These are phyloP conservation scores for Fusarium concolor DNA, from an alignment of 2,329 filamentous ascomycete genomes.

Conservation along the genomic window DNA sequence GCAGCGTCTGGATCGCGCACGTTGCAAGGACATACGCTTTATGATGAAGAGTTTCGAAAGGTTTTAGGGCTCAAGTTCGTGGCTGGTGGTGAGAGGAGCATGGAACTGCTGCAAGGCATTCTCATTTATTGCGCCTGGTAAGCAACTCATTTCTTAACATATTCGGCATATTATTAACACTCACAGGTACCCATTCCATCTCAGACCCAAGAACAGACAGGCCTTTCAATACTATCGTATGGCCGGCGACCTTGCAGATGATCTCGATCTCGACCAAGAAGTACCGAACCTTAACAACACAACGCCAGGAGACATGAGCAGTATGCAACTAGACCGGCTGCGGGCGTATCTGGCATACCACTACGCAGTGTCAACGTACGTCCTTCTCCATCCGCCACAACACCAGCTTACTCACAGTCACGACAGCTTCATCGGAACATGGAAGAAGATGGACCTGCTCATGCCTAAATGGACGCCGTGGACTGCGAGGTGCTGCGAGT, in stretches of 20 bases:
- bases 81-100: conserved; percentile 65
- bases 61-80: conserved; percentile 68
- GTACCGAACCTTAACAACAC: conserved; percentile 20
- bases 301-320: conserved; percentile 5
- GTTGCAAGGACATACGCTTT: conserved; percentile 64
- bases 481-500: conserved; percentile 58
- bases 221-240: conserved; percentile 64
- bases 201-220: conserved; percentile 63
- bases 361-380: conserved; percentile 58
- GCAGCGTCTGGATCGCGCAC: conserved; percentile 61
- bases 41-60: conserved; percentile 69
- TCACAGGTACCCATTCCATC: conserved; percentile 65
- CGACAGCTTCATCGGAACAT: conserved; percentile 54
- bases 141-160: conserved; percentile 10
- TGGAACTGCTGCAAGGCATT: conserved; percentile 68
- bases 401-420: conserved; percentile 22
- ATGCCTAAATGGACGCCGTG: conserved; percentile 54
- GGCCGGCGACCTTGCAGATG: conserved; percentile 61
- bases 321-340: conserved; percentile 54
- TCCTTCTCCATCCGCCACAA: not conserved
- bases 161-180: not conserved
- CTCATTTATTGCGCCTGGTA: conserved; percentile 70
- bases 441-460: conserved; percentile 52
- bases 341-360: conserved; percentile 61
- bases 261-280: conserved; percentile 62